Evolutionary conservation across 108 stramenopile genomes (phyloP).

Genomic region (Conticribra guillardii): DNA sequence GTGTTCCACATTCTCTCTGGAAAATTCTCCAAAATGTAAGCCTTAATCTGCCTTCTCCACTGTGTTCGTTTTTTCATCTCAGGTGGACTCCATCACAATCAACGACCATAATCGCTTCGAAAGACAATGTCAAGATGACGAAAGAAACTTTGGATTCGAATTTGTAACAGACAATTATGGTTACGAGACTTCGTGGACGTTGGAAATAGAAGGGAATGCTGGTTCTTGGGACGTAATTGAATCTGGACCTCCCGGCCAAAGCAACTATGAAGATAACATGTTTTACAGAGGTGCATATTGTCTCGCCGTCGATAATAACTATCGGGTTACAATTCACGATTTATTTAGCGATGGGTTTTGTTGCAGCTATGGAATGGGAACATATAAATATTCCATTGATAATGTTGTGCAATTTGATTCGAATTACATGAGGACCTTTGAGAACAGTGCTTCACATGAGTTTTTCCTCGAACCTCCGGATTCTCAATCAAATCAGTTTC

Average conservation of each 20-base stretch:
- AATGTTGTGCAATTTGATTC: slow-evolving; percentile 23
- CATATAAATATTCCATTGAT: slow-evolving; percentile 25
- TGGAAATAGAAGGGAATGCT: slow-evolving; percentile 3
- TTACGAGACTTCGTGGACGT: slow-evolving; percentile 1
- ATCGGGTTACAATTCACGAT: slow-evolving; percentile 8
- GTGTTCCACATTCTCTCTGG: too few relatives aligned
- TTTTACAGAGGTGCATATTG: slow-evolving; percentile 7
- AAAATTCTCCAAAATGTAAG: too few relatives aligned
- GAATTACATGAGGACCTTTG: slow-evolving; percentile 6
- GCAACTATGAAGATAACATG: slow-evolving; percentile 3
- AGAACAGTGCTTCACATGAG: neutral
- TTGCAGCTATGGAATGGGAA: slow-evolving; percentile 15
- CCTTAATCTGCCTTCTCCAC: too few relatives aligned
- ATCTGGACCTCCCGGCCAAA: neutral
- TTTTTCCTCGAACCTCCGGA: slow-evolving; percentile 19
- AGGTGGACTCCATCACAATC: neutral
- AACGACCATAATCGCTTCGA: neutral
- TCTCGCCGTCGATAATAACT: neutral
- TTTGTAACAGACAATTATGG: slow-evolving; percentile 8
- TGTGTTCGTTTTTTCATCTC: too few relatives aligned
- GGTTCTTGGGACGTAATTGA: neutral
- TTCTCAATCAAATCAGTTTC: neutral
- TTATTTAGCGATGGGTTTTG: slow-evolving; percentile 10
- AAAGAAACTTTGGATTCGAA: slow-evolving; percentile 1
- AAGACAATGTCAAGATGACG: neutral